These are phyloP conservation scores for Arachnomyces sp. DNA, from an alignment of 2,329 filamentous ascomycete genomes.

Conservation along the genomic window DNA sequence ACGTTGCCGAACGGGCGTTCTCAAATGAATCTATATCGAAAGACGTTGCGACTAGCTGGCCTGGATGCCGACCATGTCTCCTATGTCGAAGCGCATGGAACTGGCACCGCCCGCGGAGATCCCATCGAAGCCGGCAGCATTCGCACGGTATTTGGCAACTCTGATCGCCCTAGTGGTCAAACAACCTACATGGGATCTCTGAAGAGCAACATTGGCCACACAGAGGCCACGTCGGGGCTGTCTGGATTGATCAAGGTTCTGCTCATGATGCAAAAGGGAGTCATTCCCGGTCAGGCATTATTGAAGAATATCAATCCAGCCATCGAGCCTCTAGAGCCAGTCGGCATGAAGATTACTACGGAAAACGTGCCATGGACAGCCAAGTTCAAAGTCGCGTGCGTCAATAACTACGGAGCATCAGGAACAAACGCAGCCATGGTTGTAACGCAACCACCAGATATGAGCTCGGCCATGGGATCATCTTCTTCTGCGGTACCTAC, in stretches of 20 bases:
- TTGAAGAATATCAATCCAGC: too few species aligned
- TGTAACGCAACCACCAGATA: conserved; percentile 2
- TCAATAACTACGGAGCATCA: conserved; percentile 22
- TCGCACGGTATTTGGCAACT: conserved; percentile 45
- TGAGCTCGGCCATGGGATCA: too few species aligned
- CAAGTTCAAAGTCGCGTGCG: too few species aligned
- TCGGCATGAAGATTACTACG: too few species aligned
- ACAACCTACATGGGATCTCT: conserved; percentile 55
- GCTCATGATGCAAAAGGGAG: conserved; percentile 31
- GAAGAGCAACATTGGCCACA: conserved; percentile 58
- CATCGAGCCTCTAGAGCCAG: too few species aligned
- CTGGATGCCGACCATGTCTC: conserved; percentile 15
- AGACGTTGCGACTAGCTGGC: conserved; percentile 8
- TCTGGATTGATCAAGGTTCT: conserved; percentile 28
- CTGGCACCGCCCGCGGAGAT: conserved; percentile 78
- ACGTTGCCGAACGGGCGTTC: conserved; percentile 11
- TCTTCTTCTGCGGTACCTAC: too few species aligned
- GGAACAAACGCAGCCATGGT: conserved; percentile 23
- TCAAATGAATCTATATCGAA: conserved; percentile 19
- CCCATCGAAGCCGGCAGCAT: conserved; percentile 75
- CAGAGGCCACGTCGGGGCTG: conserved; percentile 53
- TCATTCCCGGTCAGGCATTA: too few species aligned
- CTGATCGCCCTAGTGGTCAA: conserved; percentile 21
- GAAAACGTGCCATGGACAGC: too few species aligned
- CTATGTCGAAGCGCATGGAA: conserved; percentile 86